These are phyloP conservation scores for Xylaria sp. DNA, from an alignment of 2,329 filamentous ascomycete genomes.

Conservation along the genomic window DNA sequence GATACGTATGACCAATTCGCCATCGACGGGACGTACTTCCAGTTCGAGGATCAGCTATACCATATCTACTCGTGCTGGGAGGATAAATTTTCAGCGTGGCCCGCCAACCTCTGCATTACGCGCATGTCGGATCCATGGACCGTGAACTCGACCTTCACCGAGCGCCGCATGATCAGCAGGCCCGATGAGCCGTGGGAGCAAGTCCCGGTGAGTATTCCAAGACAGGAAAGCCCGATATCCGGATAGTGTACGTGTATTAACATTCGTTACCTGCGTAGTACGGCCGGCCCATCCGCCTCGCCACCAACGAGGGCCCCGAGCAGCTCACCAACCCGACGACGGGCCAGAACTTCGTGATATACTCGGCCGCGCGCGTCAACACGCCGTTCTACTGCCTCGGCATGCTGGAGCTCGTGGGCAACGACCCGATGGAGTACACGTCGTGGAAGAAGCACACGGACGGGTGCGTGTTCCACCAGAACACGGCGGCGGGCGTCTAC, in stretches of 20 bases:
- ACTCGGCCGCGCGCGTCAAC: conserved; percentile 42
- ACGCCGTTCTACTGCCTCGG: conserved; percentile 43
- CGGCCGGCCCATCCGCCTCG: conserved; percentile 38
- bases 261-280: too few species aligned
- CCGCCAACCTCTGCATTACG: conserved; percentile 42
- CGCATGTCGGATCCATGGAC: conserved; percentile 41
- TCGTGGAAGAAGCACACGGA: conserved; percentile 40
- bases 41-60: conserved; percentile 36
- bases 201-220: conserved; percentile 30
- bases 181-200: conserved; percentile 42
- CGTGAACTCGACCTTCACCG: conserved; percentile 36
- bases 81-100: conserved; percentile 40
- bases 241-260: background rate
- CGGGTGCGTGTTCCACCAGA: conserved; percentile 42
- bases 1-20: conserved; percentile 42
- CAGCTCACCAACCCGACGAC: conserved; percentile 42
- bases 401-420: conserved; percentile 40
- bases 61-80: conserved; percentile 43
- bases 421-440: conserved; percentile 42
- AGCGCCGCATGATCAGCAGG: conserved; percentile 39
- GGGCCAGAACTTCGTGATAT: conserved; percentile 41
- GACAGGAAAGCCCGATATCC: background rate
- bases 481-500: conserved; percentile 37
- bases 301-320: conserved; percentile 42
- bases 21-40: conserved; percentile 42